Percentiles rank a stretch among this genome's conserved stretches.
phyloP scores from a whole-genome alignment of 768 basidiomycete species.

The Boletus rex-veris region DNA sequence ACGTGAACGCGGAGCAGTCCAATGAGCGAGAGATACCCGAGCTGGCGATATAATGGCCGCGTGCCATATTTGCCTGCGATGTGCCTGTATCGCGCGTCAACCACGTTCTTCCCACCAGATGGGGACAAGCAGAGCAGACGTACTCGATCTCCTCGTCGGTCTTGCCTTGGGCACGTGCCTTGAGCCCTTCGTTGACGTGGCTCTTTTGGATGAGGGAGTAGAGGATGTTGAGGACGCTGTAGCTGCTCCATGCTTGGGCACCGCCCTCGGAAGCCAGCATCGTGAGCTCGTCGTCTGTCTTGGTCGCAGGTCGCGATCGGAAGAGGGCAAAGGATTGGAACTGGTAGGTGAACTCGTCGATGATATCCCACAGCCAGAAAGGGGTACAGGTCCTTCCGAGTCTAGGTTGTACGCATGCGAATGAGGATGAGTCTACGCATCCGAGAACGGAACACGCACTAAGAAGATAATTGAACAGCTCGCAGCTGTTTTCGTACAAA shows the following conservation, averaged over 20 bases:
- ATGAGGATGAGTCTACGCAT: background rate
- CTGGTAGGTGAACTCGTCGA: slow-evolving; percentile 98
- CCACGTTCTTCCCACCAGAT: background rate
- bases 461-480: slow-evolving; percentile 95
- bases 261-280: slow-evolving; percentile 77
- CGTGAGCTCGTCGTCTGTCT: slow-evolving; percentile 84
- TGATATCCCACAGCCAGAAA: slow-evolving; percentile 99
- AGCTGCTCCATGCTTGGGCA: slow-evolving; percentile 91
- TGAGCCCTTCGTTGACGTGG: slow-evolving; percentile 88
- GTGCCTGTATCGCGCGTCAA: slow-evolving; percentile 46
- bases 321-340: slow-evolving; percentile 96
- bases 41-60: slow-evolving; percentile 85
- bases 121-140: slow-evolving; percentile 28
- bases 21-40: slow-evolving; percentile 96
- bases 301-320: slow-evolving; percentile 78
- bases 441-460: slow-evolving; percentile 42
- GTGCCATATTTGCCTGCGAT: slow-evolving; percentile 90
- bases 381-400: slow-evolving; percentile 86
- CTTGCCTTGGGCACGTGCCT: slow-evolving; percentile 77
- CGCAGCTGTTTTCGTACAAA: slow-evolving; percentile 97
- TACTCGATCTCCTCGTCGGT: slow-evolving; percentile 80
- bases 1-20: slow-evolving; percentile 95
- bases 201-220: slow-evolving; percentile 99
- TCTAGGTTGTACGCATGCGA: slow-evolving; percentile 42
- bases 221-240: slow-evolving; percentile 95